Evolutionary conservation across 345 rosid genomes (phyloP), one percentile per base, ranked within the genome.

Genomic region (Arabidopsis suecica): DNA sequence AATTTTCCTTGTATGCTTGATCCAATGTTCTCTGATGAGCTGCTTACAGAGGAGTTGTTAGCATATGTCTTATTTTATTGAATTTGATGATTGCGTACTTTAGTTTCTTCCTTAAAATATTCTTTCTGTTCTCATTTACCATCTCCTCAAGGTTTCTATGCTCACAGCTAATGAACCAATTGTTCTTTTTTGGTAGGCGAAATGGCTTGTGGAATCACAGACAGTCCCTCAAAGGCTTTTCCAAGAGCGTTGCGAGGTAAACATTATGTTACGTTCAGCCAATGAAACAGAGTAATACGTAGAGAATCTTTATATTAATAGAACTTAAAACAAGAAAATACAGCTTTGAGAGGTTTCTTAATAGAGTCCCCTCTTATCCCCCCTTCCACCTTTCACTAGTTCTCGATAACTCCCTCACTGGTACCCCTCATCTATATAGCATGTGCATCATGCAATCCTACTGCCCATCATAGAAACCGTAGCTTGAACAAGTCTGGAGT

Each of bases 191-290:
- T 42, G 54, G 47, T 69, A 96, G 99, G 99, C 97, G 61, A 96
- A 91, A 74, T 96, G 94, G 94, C 82, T 96, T 63, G 94, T 89
- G 66, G 99, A 96, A 69, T 96, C 97, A 77, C 78, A 87, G 10
- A 68, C 89, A 71, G 97, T 89, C 38, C 91, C 99, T 25, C 77
- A 90, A 74, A 89, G 97, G 82, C 84, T 89, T 80, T 93, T 96
- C 77, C 99, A 96, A 41, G 98, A 96, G 80, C 97, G 97, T 3
- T 89, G 97, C 65, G 99, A 93, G 93, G 99, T 77, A 71, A 71
- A 41, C 48, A 40, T 63, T 44, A 12, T 37, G 51, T 45, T 56
- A 36, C 30, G 1, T 69, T 65, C 56, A 61, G 36, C 49, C 70
- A 61, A 50, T 68, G 38, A n/a, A 54, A 44, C 13, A 61, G 69